Conservation (phyloP, 139 green algal genomes). For the Chlamydomonas sphaeroides region DNA sequence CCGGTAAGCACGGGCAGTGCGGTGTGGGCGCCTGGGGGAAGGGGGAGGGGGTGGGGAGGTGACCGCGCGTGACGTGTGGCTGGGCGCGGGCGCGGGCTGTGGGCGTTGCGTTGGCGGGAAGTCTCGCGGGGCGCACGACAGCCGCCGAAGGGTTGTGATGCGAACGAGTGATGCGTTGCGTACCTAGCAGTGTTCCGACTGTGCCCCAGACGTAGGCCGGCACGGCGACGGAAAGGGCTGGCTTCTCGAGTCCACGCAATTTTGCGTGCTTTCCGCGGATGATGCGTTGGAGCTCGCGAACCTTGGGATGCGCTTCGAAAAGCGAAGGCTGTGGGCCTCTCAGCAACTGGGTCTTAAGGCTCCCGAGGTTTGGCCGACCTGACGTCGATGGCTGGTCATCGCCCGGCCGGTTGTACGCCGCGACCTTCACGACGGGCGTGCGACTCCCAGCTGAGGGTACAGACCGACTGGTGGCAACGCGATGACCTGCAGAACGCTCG, state of each 20-base stretch:
- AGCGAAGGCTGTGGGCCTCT: constrained; percentile 4
- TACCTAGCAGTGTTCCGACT: constrained; percentile 1
- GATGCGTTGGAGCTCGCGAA: constrained; percentile 11
- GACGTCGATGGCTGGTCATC: no score
- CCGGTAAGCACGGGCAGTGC: constrained; percentile 46
- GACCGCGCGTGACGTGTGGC: background rate
- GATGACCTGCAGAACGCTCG: no score
- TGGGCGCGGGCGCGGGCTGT: background rate
- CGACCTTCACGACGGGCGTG: no score
- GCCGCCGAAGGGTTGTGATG: background rate
- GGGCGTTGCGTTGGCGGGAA: background rate
- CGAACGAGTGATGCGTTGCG: background rate
- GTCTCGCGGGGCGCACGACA: background rate
- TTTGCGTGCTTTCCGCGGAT: constrained; percentile 3
- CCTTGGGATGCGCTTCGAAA: constrained; percentile 19
- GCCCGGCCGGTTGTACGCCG: no score
- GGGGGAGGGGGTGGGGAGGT: background rate
- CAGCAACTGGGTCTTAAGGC: background rate
- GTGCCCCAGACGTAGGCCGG: constrained; percentile 34
- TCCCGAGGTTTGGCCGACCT: no score
- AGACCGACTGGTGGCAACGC: no score
- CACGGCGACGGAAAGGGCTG: background rate
- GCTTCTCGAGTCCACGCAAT: constrained; percentile 13
- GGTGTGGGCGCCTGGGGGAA: background rate
- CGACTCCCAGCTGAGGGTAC: no score